phyloP scores from a whole-genome alignment of 148 eudicot genomes.

The Camellia japonica region DNA sequence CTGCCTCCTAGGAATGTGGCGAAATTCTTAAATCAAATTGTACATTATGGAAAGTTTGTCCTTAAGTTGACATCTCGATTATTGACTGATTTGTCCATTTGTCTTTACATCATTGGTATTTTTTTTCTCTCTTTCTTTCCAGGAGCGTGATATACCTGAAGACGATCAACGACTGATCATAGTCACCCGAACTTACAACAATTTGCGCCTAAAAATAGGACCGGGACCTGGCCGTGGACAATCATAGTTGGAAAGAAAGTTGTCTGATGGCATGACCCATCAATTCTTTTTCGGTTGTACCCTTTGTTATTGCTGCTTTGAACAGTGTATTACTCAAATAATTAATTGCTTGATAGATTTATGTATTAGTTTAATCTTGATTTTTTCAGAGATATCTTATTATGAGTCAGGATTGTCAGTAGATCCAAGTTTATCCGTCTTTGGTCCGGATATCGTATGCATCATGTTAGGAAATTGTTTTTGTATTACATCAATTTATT shows the following conservation, averaged over 20 bases:
- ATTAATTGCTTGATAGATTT: background rate
- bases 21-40: background rate
- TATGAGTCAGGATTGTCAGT: too few relatives aligned
- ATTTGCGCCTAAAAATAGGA: slow-evolving; percentile 31
- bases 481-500: too few relatives aligned
- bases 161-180: slow-evolving; percentile 63
- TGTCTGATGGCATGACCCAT: background rate
- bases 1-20: background rate
- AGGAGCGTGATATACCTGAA: slow-evolving; percentile 80
- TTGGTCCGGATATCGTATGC: too few relatives aligned
- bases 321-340: background rate
- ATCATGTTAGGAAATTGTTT: too few relatives aligned
- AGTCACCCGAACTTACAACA: slow-evolving; percentile 39
- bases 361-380: background rate
- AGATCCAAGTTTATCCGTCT: background rate
- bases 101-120: background rate
- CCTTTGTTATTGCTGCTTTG: background rate
- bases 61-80: background rate
- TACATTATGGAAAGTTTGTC: too few relatives aligned
- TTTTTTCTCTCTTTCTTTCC: background rate
- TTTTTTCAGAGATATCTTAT: background rate
- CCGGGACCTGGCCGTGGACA: slow-evolving; percentile 20
- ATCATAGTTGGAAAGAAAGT: slow-evolving; percentile 10
- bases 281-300: background rate
- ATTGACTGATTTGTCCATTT: background rate